A percentile compares a stretch with the other conserved stretches of the same genome.
These are phyloP conservation scores for Penicillium griseofulvum DNA, from an alignment of 2,329 filamentous ascomycete genomes.

Conservation along the genomic window DNA sequence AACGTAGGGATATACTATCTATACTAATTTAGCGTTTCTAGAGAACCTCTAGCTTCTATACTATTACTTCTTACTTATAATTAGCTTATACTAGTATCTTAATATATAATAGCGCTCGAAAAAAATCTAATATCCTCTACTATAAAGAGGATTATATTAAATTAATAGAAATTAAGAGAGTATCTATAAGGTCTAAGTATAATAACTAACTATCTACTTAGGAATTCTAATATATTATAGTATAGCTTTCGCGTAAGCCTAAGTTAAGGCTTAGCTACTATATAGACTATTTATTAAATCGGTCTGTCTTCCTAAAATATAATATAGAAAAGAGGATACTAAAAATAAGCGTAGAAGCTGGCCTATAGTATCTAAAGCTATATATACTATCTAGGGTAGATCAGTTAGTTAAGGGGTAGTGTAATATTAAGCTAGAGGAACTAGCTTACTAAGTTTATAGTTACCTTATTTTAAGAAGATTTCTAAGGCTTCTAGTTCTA, in stretches of 20 bases:
- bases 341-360: not conserved
- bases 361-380: not conserved
- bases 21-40: not conserved
- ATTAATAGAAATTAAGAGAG: not conserved
- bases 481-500: not conserved
- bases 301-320: not conserved
- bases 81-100: constrained; percentile 1
- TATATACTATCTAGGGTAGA: not conserved
- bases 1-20: not conserved
- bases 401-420: not conserved
- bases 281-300: not conserved
- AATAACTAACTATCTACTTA: not conserved
- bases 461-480: not conserved
- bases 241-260: not conserved
- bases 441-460: not conserved
- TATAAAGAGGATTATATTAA: constrained; percentile 4
- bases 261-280: not conserved
- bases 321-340: not conserved
- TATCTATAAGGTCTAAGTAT: constrained; percentile 3
- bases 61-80: not conserved
- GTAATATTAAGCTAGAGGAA: not conserved
- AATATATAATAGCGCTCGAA: not conserved
- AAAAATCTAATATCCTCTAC: constrained; percentile 5
- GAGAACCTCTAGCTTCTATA: constrained; percentile 4
- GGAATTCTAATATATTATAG: not conserved